Evolutionary conservation across 306 rosid species (phyloP), one percentile per base, ranked within the genome.

Genomic region (Medicago ruthenica): DNA sequence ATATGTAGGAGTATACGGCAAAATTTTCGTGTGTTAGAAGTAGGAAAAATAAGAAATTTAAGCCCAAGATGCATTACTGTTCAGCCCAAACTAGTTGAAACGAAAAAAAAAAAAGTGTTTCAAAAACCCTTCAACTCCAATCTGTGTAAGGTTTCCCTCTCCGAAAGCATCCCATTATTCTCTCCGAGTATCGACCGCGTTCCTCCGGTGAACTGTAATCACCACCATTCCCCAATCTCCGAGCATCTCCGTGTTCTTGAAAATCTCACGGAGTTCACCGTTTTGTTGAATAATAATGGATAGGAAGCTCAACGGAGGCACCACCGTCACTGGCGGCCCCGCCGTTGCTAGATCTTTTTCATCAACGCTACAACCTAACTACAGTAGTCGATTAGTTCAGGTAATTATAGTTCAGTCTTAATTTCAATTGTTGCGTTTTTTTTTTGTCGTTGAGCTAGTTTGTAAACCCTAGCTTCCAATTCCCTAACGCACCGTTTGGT

Each of bases 371-470:
- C 88, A 71, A 21, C 96, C 97, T 5, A 83, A 88, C 79, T 92
- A 83, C 80, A 84, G 82, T 73, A 89, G 85, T 70, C 89, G 68
- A 70, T 85, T 83, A 64, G 99, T 90, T 80, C 96, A 90, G 97
- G 98, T 92, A 53, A 72, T 54, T 45, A 9, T 34, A 31, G 7
- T 34, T 51, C 22, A 21, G n/a, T 55, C 45, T 62, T 51, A 58
- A 66, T 37, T 77, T 68, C 22, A 53, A 61, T 12, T 44, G 18
- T 76, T 16, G 37, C 58, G 13, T 36, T 65, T 54, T 40, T 54
- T 40, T 36, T 13, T 64, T 71, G 17, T 63, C 77, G 2, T 16
- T 57, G 8, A 54, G 79, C 75, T 78, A 18, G 83, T 71, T 61
- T 70, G 42, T 55, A 73, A 85, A 83, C 96, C 91, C 90, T 86